These are phyloP conservation scores for Solanum ossicruentum DNA, from an alignment of 257 asterid genomes.

Conservation along the genomic window DNA sequence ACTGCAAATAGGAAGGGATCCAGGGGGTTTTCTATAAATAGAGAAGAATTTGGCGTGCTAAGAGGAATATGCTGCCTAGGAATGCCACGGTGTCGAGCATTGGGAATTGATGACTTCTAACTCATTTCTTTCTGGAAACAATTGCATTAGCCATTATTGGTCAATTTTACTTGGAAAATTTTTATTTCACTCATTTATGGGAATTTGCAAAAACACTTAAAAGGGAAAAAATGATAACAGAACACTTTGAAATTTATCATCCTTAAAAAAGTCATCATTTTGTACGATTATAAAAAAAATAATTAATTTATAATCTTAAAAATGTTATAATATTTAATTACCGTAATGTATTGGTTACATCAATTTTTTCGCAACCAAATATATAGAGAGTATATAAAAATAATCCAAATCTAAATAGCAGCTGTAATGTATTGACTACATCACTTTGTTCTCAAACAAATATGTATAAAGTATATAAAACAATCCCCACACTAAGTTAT, in stretches of 20 bases:
- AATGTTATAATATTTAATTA: not conserved
- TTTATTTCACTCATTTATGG: not conserved
- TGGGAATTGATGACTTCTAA: not conserved
- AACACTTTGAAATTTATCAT: not conserved
- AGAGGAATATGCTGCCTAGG: conserved; percentile 13
- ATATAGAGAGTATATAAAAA: not conserved
- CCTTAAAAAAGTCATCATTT: not conserved
- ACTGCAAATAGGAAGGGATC: not conserved
- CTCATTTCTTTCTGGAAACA: not conserved
- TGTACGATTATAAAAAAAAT: not conserved
- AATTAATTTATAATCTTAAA: not conserved
- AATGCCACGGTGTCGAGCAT: conserved; percentile 47
- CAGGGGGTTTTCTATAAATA: conserved; percentile 6
- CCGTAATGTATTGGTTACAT: not conserved
- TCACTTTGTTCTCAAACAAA: not conserved
- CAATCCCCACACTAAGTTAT: not conserved
- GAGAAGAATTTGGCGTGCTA: not conserved
- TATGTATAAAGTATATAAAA: not conserved
- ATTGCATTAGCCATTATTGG: not conserved
- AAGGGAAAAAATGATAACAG: not conserved
- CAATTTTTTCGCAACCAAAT: not conserved
- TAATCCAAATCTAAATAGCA: not conserved
- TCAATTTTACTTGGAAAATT: not conserved
- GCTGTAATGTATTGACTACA: not conserved
- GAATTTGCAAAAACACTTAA: not conserved